Base-by-base conservation (phyloP, 495 filamentous ascomycete genomes). In the Penicillium cinerascens region DNA sequence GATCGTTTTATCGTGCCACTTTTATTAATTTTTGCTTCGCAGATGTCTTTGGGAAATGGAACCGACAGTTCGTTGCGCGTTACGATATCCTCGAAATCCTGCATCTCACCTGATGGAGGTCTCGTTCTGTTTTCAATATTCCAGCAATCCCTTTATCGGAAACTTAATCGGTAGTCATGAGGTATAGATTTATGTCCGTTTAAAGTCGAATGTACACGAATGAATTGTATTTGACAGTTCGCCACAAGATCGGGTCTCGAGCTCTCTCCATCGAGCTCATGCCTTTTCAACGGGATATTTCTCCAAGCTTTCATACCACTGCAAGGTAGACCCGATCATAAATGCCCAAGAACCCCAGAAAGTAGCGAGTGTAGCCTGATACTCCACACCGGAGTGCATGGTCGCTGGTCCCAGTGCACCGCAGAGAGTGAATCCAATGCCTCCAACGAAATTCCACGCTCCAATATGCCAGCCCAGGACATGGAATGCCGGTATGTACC, bases 1-100 rank as follows among this genome's bases (percentile, higher is more conserved):
- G 56, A 5, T 49, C 37, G 3, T 20, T 52, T 7, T 16, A 4
- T 38, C 11, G 26, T 4, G n/a, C 3, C 7, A 18, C 17, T 55
- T 5, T 56, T 21, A 22, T 37, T 38, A 42, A 43, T 3, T 13
- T 37, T 26, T 44, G 9, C 1, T 22, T 35, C 16, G 21, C 58
- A 93, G 89, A 93, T 72, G 70, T 95, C 27, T 85, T 87, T 44
- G 90, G 90, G 6, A 95, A 95, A 70, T 77, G 80, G 55, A 87
- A 89, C 49, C 78, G 90, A 35, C 78, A 75, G 16, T 87, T 87
- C 64, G 87, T 86, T 62, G 71, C 81, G 44, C 78, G 86, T 17
- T 75, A 92, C 62, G 83, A 93, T 68, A 70, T 92, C 18, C 70
- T 93, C 29, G 80, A 80, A 58, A 69, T 82, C 36, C 67, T 78